phyloP scores from a whole-genome alignment of 2,329 filamentous ascomycete genomes.

The Colletotrichum tropicale region DNA sequence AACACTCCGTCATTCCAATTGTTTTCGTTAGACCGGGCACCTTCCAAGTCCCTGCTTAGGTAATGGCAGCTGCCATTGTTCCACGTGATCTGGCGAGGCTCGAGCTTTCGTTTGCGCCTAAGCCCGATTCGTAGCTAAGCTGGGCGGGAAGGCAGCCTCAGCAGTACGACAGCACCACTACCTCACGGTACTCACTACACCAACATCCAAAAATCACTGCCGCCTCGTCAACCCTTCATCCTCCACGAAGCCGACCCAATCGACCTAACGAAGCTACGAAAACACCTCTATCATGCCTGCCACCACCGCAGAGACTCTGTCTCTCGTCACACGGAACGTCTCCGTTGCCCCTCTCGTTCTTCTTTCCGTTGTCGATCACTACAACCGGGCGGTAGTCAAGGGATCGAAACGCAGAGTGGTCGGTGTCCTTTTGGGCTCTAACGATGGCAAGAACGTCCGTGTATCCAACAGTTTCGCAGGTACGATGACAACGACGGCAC shows the following conservation, averaged over 20 bases:
- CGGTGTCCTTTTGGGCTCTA: slow-evolving; percentile 92
- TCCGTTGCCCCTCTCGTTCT: slow-evolving; percentile 97
- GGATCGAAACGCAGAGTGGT: slow-evolving; percentile 88
- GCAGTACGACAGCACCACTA: slow-evolving; percentile 23
- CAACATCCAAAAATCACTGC: not conserved
- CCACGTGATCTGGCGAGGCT: slow-evolving; percentile 22
- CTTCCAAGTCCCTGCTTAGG: not conserved
- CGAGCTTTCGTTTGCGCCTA: slow-evolving; percentile 20
- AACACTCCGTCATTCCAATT: not conserved
- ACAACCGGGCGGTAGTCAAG: slow-evolving; percentile 89
- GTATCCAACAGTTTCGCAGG: slow-evolving; percentile 99
- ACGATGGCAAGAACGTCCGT: slow-evolving; percentile 93
- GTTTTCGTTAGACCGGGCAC: not conserved
- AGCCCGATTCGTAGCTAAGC: slow-evolving; percentile 20
- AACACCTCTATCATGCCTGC: slow-evolving; percentile 74
- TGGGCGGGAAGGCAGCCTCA: slow-evolving; percentile 30
- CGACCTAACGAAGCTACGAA: slow-evolving; percentile 15
- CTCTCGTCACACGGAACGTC: slow-evolving; percentile 91
- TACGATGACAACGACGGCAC: slow-evolving; percentile 41
- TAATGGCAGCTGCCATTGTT: not conserved
- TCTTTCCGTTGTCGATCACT: slow-evolving; percentile 97
- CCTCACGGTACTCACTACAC: not conserved
- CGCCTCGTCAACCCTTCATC: slow-evolving; percentile 1
- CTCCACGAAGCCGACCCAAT: slow-evolving; percentile 13
- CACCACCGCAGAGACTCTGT: slow-evolving; percentile 95